These are phyloP conservation scores for Mycena latifolia DNA, from an alignment of 768 basidiomycete genomes.

Conservation along the genomic window DNA sequence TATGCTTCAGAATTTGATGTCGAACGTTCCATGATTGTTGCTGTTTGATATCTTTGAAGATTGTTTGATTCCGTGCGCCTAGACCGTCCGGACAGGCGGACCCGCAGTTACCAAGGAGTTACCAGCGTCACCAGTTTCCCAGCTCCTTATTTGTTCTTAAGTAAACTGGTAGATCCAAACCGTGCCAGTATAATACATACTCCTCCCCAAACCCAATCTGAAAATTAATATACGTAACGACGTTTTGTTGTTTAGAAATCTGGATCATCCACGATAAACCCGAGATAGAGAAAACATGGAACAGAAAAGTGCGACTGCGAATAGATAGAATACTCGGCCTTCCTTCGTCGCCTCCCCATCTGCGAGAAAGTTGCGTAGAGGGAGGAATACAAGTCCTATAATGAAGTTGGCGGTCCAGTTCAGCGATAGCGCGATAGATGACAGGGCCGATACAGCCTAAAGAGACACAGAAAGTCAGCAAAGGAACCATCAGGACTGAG, in stretches of 20 bases:
- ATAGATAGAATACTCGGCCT: constrained; percentile 92
- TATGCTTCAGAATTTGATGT: background rate
- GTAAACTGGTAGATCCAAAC: too few species aligned
- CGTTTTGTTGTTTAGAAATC: too few species aligned
- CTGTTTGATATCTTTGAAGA: too few species aligned
- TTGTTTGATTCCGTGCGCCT: background rate
- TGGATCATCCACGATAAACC: constrained; percentile 50
- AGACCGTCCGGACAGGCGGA: background rate
- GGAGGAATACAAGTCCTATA: constrained; percentile 88
- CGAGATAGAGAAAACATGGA: constrained; percentile 53
- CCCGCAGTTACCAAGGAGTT: too few species aligned
- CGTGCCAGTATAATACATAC: too few species aligned
- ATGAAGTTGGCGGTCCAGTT: constrained; percentile 89
- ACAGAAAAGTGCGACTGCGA: constrained; percentile 67
- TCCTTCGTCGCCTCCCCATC: constrained; percentile 71
- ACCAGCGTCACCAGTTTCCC: too few species aligned
- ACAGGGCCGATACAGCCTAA: constrained; percentile 85
- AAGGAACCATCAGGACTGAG: background rate
- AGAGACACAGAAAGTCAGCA: constrained; percentile 9
- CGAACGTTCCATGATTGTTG: background rate
- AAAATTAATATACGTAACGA: too few species aligned
- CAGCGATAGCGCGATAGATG: constrained; percentile 78
- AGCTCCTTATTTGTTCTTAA: too few species aligned
- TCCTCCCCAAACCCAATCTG: too few species aligned
- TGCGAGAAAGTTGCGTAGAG: constrained; percentile 81